These are phyloP conservation scores for Ascochyta viciae-villosae DNA, from an alignment of 2,329 filamentous ascomycete species.

Conservation along the genomic window DNA sequence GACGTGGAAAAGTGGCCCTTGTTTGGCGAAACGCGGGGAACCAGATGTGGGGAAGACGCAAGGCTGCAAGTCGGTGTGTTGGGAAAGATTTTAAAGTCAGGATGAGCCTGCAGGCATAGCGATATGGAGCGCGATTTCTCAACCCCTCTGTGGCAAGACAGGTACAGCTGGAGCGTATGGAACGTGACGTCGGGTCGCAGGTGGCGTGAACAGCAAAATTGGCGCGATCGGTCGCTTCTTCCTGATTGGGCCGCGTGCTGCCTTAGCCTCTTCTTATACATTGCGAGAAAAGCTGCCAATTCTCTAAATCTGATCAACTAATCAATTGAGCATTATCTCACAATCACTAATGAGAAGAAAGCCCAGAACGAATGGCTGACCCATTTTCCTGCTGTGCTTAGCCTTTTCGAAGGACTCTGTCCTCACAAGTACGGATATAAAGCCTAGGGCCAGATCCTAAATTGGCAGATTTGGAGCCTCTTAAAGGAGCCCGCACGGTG, in stretches of 20 bases:
- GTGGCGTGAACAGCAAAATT: constrained; percentile 18
- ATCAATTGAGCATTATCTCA: too few relatives aligned
- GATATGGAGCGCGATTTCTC: neutral
- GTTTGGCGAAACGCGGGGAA: constrained; percentile 19
- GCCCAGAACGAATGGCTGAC: too few relatives aligned
- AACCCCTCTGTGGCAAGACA: neutral
- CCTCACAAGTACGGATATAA: too few relatives aligned
- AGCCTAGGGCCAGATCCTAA: too few relatives aligned
- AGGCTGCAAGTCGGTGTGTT: constrained; percentile 27
- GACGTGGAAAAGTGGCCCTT: constrained; percentile 15
- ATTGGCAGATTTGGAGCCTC: too few relatives aligned
- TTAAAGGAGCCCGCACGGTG: too few relatives aligned
- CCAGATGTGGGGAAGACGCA: constrained; percentile 9
- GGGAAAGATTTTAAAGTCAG: constrained; percentile 14
- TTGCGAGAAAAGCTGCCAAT: too few relatives aligned
- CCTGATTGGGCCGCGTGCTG: constrained; percentile 1
- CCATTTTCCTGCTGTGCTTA: too few relatives aligned
- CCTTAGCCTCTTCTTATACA: neutral
- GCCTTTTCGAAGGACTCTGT: too few relatives aligned
- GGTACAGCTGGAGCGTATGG: neutral
- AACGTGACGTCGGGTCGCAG: constrained; percentile 3
- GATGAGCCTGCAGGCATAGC: neutral
- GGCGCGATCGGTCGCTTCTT: neutral
- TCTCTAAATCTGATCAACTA: too few relatives aligned
- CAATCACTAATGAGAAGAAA: too few relatives aligned